A percentile compares a stretch with the other conserved stretches of the same genome.
phyloP scores from a whole-genome alignment of 176 grass and related monocot species.

The Tillandsia fasciculata region DNA sequence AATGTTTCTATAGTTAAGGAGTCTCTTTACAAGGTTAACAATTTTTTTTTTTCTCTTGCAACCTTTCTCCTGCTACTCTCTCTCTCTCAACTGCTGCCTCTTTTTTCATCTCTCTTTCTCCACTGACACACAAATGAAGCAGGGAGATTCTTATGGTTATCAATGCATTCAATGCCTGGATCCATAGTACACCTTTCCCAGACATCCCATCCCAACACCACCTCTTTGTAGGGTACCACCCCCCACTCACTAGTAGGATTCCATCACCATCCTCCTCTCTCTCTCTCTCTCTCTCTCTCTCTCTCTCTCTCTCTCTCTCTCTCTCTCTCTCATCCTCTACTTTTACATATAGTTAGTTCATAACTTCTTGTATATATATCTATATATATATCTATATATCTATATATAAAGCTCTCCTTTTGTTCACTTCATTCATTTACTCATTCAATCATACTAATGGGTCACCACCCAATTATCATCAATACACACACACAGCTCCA shows the following conservation, averaged over 20 bases:
- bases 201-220: neutral
- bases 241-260: neutral
- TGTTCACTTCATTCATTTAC: conserved; percentile 16
- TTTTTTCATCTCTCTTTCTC: conserved; percentile 5
- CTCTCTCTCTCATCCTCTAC: conserved; percentile 14
- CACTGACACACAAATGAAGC: conserved; percentile 17
- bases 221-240: conserved; percentile 9
- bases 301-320: neutral
- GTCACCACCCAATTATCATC: conserved; percentile 6
- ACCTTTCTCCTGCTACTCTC: conserved; percentile 15
- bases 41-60: conserved; percentile 10
- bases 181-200: conserved; percentile 24
- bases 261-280: neutral
- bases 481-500: neutral
- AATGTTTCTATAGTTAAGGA: too few relatives aligned
- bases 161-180: conserved; percentile 42
- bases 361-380: too few relatives aligned
- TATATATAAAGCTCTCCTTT: conserved; percentile 2
- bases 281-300: too few relatives aligned
- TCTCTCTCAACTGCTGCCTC: conserved; percentile 33
- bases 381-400: too few relatives aligned
- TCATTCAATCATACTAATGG: conserved; percentile 30
- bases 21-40: too few relatives aligned
- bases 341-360: neutral
- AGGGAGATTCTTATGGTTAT: conserved; percentile 32